Evolutionary conservation across 805 yeast species (phyloP), one percentile per base, ranked within the genome.

Genomic region (Candida arabinofermentans): DNA sequence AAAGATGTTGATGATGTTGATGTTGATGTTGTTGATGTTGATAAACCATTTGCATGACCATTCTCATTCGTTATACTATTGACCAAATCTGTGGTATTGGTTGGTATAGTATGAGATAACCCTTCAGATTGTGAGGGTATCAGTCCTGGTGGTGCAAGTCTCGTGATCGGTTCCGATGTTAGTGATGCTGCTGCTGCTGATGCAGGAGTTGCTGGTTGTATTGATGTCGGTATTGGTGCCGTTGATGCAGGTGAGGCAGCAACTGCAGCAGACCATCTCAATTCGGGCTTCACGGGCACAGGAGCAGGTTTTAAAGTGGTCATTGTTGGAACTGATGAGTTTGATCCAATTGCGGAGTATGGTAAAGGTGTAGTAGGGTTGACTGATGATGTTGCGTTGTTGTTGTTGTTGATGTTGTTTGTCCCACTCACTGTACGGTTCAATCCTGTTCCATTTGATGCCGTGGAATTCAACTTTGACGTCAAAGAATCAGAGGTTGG

Each of bases 241-340:
- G 23, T 6, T n/a, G 34, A 18, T 18, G 40, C 18, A 17, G 26
- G 19, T 12, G 43, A 21, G 1, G 57, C 59, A 10, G 57, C 57
- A 24, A 60, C 60, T 2, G 65, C 63, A 16, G 61, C 61, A 4
- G 67, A 52, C 67, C 67, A 62, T 31, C 59, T 59, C 43, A 64
- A 47, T 36, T 59, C 64, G 7, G 66, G 56, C 38, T 55, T 51
- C n/a, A 54, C 55, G 23, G 67, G 66, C 41, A 61, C 66, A 3
- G 64, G 61, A 1, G 67, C 66, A 9, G 67, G 67, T 44, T 62
- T 62, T 32, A 64, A 42, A 1, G 64, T 59, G 8, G 66, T 53
- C 45, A 57, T 46, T 8, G 51, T 41, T 14, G 62, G 53, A 24
- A 43, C n/a, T 6, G 41, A 36, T 10, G 40, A 32, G 9, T 29